Conservation (phyloP, 768 basidiomycete genomes). For the Lepiota brunneoincarnata region DNA sequence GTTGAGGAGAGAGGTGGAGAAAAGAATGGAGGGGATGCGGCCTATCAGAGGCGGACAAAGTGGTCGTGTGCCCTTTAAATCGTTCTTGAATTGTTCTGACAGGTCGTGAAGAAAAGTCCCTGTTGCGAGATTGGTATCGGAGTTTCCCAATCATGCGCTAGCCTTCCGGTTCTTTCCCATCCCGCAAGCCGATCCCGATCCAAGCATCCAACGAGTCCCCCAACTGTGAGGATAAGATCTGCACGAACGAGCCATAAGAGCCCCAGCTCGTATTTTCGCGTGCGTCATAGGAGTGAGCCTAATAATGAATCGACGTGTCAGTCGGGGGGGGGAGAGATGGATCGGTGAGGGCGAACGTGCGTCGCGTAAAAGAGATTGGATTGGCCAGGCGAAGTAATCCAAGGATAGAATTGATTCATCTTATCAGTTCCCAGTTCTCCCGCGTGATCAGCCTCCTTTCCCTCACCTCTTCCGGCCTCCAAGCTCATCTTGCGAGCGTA, state of each 20-base stretch:
- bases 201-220: no score
- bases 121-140: neutral
- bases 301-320: no score
- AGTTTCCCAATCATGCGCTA: neutral
- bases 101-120: neutral
- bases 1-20: neutral
- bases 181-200: no score
- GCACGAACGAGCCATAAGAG: no score
- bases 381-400: neutral
- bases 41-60: neutral
- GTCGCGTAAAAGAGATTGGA: neutral
- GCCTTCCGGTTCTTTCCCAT: neutral
- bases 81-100: neutral
- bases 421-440: neutral
- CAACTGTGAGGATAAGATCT: no score
- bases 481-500: no score
- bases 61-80: slow-evolving; percentile 7
- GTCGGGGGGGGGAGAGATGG: no score
- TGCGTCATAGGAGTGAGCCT: no score
- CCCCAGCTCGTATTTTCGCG: no score
- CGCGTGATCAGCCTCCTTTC: neutral
- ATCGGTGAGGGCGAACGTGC: slow-evolving; percentile 1
- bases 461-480: neutral
- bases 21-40: neutral
- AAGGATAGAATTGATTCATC: neutral